Percentiles rank a stretch among this genome's conserved stretches.
Conservation (phyloP, 139 green algal genomes). For the Chlorella sp. region DNA sequence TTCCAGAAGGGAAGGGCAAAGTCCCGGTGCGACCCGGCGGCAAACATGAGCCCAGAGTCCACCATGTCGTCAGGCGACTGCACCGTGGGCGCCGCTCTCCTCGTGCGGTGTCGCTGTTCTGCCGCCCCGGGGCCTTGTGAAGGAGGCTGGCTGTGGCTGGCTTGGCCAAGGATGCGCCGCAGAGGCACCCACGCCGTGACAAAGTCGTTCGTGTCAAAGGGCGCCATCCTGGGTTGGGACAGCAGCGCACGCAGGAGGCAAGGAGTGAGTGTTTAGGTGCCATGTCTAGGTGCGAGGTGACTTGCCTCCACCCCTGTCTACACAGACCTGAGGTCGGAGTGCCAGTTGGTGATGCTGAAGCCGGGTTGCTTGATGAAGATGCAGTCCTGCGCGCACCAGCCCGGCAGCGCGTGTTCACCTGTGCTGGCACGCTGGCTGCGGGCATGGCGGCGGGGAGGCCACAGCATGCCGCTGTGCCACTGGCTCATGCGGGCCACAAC, state of each 20-base stretch:
- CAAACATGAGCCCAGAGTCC: conserved; percentile 50
- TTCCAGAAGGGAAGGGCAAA: conserved; percentile 68
- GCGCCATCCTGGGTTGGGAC: conserved; percentile 54
- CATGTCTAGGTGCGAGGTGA: background rate
- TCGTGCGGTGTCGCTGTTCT: background rate
- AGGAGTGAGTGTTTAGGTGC: no score
- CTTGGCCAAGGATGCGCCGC: conserved; percentile 19
- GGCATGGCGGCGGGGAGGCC: background rate
- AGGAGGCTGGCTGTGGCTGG: background rate
- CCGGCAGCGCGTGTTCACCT: background rate
- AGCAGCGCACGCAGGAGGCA: no score
- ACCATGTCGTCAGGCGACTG: background rate
- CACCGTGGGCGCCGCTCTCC: no score
- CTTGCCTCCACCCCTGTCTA: background rate
- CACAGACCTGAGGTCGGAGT: conserved; percentile 34
- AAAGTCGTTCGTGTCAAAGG: conserved; percentile 60
- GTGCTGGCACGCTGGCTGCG: no score
- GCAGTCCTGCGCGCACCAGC: conserved; percentile 24
- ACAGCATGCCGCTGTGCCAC: background rate
- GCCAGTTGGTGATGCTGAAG: conserved; percentile 55
- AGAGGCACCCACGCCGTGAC: conserved; percentile 67
- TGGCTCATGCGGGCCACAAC: background rate
- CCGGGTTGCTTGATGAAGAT: conserved; percentile 57
- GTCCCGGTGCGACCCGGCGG: conserved; percentile 47
- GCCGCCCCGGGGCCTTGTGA: background rate